A percentile compares a stretch with the other conserved stretches of the same genome.
Conservation (phyloP, 768 basidiomycete genomes). For the Mycena metata region DNA sequence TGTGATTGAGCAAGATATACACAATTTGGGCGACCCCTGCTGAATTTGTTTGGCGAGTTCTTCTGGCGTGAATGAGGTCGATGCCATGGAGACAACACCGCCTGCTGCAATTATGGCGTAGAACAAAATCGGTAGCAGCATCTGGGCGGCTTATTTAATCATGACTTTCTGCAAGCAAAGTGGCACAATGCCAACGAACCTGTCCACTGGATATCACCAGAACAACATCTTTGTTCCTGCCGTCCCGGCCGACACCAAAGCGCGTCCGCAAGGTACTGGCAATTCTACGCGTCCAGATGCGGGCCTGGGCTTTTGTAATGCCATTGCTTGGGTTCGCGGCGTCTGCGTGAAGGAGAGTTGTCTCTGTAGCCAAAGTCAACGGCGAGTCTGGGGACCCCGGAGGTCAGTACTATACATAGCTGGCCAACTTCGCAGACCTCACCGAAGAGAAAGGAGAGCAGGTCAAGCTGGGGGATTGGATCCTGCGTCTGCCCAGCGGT, state of each 20-base stretch:
- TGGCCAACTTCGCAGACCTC: too few relatives aligned
- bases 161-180: too few relatives aligned
- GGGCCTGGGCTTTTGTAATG: conserved; percentile 24
- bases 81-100: conserved; percentile 23
- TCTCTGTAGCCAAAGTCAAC: conserved; percentile 10
- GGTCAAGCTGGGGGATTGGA: conserved; percentile 26
- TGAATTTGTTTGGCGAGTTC: conserved; percentile 24
- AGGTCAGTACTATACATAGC: too few relatives aligned
- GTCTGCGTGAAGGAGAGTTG: conserved; percentile 22
- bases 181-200: neutral
- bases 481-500: too few relatives aligned
- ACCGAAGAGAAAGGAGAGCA: conserved; percentile 27
- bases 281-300: conserved; percentile 25
- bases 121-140: conserved; percentile 20
- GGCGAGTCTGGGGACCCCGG: conserved; percentile 7
- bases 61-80: conserved; percentile 18
- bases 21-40: conserved; percentile 25
- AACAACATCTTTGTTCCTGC: conserved; percentile 23
- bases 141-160: too few relatives aligned
- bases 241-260: conserved; percentile 20
- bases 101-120: conserved; percentile 27
- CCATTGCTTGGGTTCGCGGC: conserved; percentile 25
- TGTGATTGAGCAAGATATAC: conserved; percentile 21
- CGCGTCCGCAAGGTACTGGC: conserved; percentile 24
- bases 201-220: conserved; percentile 23